phyloP scores from a whole-genome alignment of 2,329 filamentous ascomycete species.

The Mycosphaerella sp. region DNA sequence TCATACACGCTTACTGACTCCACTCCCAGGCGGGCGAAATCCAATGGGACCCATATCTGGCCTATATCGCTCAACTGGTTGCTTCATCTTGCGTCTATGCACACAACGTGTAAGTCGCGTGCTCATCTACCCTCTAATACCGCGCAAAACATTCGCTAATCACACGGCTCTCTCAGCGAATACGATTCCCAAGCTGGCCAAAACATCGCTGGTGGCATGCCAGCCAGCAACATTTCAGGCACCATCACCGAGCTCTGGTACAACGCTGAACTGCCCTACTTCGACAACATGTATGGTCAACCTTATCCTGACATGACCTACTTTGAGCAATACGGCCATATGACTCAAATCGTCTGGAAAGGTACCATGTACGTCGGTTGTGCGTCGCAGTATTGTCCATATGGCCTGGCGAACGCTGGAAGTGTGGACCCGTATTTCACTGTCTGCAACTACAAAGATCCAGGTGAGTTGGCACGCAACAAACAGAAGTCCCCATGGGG shows the following conservation, averaged over 20 bases:
- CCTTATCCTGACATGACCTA: constrained; percentile 53
- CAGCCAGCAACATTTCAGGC: constrained; percentile 52
- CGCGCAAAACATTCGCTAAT: constrained; percentile 42
- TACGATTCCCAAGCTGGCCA: constrained; percentile 52
- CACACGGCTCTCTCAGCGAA: constrained; percentile 39
- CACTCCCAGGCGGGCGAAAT: constrained; percentile 38
- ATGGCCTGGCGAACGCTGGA: constrained; percentile 44
- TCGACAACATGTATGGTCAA: constrained; percentile 51
- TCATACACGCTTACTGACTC: constrained; percentile 47
- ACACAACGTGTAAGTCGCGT: constrained; percentile 63
- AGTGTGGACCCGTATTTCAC: constrained; percentile 57
- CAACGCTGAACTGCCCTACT: constrained; percentile 64
- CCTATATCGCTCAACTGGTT: constrained; percentile 55
- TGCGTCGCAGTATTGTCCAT: constrained; percentile 51
- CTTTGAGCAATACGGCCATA: constrained; percentile 66
- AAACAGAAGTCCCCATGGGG: no score
- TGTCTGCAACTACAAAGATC: constrained; percentile 77
- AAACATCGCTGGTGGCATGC: constrained; percentile 72
- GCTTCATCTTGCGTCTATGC: constrained; percentile 63
- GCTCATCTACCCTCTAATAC: neutral
- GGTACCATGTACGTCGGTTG: constrained; percentile 59
- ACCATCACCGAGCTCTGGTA: constrained; percentile 83
- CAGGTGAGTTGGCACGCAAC: constrained; percentile 65
- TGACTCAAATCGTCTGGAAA: constrained; percentile 69
- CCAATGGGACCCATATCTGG: constrained; percentile 59